A percentile compares a stretch with the other conserved stretches of the same genome.
Evolutionary conservation across 2,329 filamentous ascomycete genomes (phyloP).

Genomic region (Penicillium sp.): DNA sequence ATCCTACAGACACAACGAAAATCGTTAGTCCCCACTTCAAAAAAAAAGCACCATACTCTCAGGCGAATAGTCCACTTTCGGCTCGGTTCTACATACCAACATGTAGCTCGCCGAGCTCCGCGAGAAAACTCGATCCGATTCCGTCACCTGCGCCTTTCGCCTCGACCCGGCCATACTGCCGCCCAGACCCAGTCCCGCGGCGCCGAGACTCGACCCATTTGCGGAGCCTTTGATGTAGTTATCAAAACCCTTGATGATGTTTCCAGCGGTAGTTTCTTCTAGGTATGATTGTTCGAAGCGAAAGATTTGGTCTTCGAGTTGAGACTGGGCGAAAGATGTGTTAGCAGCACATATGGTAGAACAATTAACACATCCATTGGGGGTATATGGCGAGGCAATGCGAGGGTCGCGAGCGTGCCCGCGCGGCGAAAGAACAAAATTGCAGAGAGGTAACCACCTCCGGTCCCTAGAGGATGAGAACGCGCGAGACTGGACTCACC

Average conservation of each 20-base stretch:
- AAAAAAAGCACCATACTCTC: too few species aligned
- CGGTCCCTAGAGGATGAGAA: background rate
- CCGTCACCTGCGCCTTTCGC: constrained; percentile 46
- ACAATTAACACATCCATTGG: background rate
- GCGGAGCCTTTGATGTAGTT: constrained; percentile 90
- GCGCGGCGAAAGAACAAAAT: background rate
- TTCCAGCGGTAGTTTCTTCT: constrained; percentile 81
- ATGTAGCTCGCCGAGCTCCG: constrained; percentile 50
- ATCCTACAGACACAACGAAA: constrained; percentile 29
- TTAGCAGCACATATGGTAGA: background rate
- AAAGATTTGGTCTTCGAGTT: constrained; percentile 76
- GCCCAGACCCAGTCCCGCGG: constrained; percentile 33
- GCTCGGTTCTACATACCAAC: constrained; percentile 30
- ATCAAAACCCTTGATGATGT: constrained; percentile 97
- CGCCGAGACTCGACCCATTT: constrained; percentile 45
- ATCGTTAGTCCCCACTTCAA: background rate
- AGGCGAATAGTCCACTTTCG: background rate
- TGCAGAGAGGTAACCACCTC: background rate
- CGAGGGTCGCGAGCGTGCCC: background rate
- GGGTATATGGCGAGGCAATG: background rate
- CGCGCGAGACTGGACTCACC: constrained; percentile 39
- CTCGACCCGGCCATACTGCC: constrained; percentile 31
- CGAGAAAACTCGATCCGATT: constrained; percentile 49
- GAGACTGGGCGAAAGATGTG: constrained; percentile 42
- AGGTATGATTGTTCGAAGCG: constrained; percentile 84